Percentiles rank a stretch among this genome's conserved stretches.
Evolutionary conservation across 768 basidiomycete genomes (phyloP).

Genomic region (Gloeostereum incarnatum): DNA sequence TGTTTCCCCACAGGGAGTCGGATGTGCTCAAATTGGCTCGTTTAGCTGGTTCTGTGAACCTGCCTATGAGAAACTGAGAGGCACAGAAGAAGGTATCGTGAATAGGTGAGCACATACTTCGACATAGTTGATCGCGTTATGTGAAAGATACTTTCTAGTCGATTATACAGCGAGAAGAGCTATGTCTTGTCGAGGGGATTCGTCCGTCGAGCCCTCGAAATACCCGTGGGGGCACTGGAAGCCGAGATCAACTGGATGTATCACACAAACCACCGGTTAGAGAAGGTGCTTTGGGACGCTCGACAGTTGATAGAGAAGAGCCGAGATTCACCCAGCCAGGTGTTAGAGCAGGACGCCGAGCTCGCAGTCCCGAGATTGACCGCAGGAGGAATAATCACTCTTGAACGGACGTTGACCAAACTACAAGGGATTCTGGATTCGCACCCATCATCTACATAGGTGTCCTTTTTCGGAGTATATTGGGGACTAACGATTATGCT

Average conservation of each 20-base stretch:
- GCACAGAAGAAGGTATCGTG: constrained; percentile 82
- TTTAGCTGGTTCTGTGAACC: constrained; percentile 86
- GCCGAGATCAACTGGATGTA: constrained; percentile 71
- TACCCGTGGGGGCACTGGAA: constrained; percentile 64
- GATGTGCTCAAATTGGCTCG: constrained; percentile 2
- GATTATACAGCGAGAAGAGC: constrained; percentile 89
- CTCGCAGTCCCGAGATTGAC: constrained; percentile 69
- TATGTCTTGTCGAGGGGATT: constrained; percentile 87
- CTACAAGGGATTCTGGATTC: constrained; percentile 37
- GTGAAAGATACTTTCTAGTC: constrained; percentile 32
- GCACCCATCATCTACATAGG: no score
- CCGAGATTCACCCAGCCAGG: constrained; percentile 22
- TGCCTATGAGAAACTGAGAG: constrained; percentile 85
- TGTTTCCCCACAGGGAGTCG: neutral
- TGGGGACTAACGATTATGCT: no score
- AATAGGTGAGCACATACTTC: constrained; percentile 49
- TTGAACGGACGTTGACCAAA: constrained; percentile 67
- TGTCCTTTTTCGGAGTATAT: no score
- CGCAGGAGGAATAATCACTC: constrained; percentile 67
- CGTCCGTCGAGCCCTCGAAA: constrained; percentile 80
- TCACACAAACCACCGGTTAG: constrained; percentile 49
- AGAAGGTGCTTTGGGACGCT: constrained; percentile 60
- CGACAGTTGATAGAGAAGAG: constrained; percentile 62
- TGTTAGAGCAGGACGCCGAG: constrained; percentile 23
- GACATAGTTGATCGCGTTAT: neutral